These are phyloP conservation scores for Penicillium hesseltinei DNA, from an alignment of 2,329 filamentous ascomycete genomes.

Conservation along the genomic window DNA sequence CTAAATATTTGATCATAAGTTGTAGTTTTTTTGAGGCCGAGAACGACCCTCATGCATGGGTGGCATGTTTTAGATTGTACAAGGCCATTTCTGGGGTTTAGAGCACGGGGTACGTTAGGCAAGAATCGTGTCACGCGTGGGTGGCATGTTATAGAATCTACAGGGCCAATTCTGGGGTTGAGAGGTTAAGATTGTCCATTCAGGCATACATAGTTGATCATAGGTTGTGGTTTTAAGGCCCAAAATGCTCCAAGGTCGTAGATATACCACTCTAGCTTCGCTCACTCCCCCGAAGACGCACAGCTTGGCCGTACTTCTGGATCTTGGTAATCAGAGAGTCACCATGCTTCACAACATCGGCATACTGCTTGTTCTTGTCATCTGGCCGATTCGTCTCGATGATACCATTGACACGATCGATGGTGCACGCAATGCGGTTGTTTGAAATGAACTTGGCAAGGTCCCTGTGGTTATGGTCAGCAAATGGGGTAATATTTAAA, in stretches of 20 bases:
- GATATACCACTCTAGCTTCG: conserved; percentile 58
- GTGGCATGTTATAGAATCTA: background rate
- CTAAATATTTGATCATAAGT: conserved; percentile 7
- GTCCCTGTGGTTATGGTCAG: conserved; percentile 58
- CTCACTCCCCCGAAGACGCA: conserved; percentile 91
- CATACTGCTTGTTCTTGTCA: conserved; percentile 99
- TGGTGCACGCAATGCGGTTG: conserved; percentile 91
- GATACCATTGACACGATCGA: conserved; percentile 92
- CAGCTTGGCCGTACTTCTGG: conserved; percentile 97
- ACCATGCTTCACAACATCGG: conserved; percentile 94
- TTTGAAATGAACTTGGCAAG: conserved; percentile 95
- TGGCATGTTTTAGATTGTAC: too few species aligned
- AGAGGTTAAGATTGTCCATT: conserved; percentile 7
- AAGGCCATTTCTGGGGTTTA: too few species aligned
- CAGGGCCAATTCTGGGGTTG: background rate
- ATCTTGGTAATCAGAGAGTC: conserved; percentile 98
- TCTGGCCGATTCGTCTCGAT: conserved; percentile 98
- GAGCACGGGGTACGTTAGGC: too few species aligned
- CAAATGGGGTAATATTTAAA: background rate
- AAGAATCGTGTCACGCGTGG: background rate
- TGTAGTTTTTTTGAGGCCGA: conserved; percentile 3
- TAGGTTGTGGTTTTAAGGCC: conserved; percentile 5
- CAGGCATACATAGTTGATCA: conserved; percentile 10
- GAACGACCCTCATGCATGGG: too few species aligned
- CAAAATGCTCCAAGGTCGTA: conserved; percentile 8